Conservation (phyloP, 768 basidiomycete species). For the Infundibulicybe gibba region DNA sequence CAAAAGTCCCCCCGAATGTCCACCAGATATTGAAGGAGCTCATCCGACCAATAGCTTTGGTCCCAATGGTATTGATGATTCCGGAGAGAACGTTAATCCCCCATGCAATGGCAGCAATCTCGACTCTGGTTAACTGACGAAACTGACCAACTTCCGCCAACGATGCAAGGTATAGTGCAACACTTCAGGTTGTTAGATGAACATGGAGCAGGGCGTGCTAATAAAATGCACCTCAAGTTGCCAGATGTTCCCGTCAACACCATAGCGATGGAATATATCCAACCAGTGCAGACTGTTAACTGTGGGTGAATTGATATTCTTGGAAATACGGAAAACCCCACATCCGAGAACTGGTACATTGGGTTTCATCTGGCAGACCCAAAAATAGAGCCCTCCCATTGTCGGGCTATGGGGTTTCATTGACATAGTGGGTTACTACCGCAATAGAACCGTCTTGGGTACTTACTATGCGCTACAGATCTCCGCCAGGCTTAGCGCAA, state of each 20-base stretch:
- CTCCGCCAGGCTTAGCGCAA: slow-evolving; percentile 53
- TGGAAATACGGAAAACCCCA: slow-evolving; percentile 18
- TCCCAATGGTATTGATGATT: slow-evolving; percentile 51
- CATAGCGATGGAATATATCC: slow-evolving; percentile 61
- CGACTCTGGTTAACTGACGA: slow-evolving; percentile 39
- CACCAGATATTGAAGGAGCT: slow-evolving; percentile 57
- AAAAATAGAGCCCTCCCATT: slow-evolving; percentile 59
- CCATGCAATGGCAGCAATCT: slow-evolving; percentile 54
- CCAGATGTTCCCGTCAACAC: slow-evolving; percentile 57
- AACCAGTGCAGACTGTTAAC: slow-evolving; percentile 40
- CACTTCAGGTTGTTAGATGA: slow-evolving; percentile 20
- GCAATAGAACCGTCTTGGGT: too few relatives aligned
- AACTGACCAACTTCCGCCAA: slow-evolving; percentile 45
- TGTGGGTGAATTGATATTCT: not conserved
- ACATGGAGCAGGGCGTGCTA: not conserved
- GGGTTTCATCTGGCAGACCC: slow-evolving; percentile 61
- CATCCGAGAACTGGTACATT: slow-evolving; percentile 50
- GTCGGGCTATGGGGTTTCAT: slow-evolving; percentile 34
- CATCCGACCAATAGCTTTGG: slow-evolving; percentile 53
- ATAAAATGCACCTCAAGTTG: slow-evolving; percentile 39
- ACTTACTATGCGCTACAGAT: slow-evolving; percentile 57
- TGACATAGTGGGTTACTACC: too few relatives aligned
- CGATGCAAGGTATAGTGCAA: slow-evolving; percentile 53
- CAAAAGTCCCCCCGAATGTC: slow-evolving; percentile 56
- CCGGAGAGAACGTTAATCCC: slow-evolving; percentile 53